Evolutionary conservation across 495 filamentous ascomycete species (phyloP), one percentile per base, ranked within the genome.

Genomic region (Ramalina intermedia): DNA sequence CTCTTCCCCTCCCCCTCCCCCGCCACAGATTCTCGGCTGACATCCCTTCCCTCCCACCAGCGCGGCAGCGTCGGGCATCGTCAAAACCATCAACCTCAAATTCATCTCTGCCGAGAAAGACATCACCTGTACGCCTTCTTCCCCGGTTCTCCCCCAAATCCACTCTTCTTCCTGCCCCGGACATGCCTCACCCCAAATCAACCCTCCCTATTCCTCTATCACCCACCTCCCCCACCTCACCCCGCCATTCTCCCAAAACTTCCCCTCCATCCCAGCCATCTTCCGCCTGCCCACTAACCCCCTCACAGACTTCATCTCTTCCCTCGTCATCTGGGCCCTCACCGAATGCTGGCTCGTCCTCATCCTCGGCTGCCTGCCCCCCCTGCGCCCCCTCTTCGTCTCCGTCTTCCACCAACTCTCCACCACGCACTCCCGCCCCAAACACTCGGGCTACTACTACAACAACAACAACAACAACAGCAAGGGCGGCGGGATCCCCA

Each of bases 311-410:
- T 47, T 52, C 1, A 61, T 59, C 24, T 43, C 50, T 37, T 39
- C 45, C 37, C 50, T 63, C 13, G 56, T 59, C 49, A 56, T 55
- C 5, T 63, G 61, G 61, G 56, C 52, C 13, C 47, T 58, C 16
- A 61, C 58, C 4, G 61, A 63, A 33, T 53, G 55, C 49, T 63
- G 61, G 61, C 59, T 63, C 29, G 55, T 63, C 21, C 52, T 63
- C 16, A 63, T 63, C 6, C 58, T 63, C 37, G 61, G 61, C 27
- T 61, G 53, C 5, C 55, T 63, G 5, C 61, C 61, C 6, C 50
- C 54, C 0, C 58, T 63, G 13, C 58, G 61, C 5, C 52, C 52
- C 43, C 37, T 52, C 24, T 54, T 63, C 47, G 35, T 43, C 16
- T 3, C 3, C 21, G 21, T 43, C 41, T 43, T 43, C 41, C 24